Percentiles rank a stretch among this genome's conserved stretches.
These are phyloP conservation scores for Calocera viscosa DNA, from an alignment of 768 basidiomycete genomes.

Conservation along the genomic window DNA sequence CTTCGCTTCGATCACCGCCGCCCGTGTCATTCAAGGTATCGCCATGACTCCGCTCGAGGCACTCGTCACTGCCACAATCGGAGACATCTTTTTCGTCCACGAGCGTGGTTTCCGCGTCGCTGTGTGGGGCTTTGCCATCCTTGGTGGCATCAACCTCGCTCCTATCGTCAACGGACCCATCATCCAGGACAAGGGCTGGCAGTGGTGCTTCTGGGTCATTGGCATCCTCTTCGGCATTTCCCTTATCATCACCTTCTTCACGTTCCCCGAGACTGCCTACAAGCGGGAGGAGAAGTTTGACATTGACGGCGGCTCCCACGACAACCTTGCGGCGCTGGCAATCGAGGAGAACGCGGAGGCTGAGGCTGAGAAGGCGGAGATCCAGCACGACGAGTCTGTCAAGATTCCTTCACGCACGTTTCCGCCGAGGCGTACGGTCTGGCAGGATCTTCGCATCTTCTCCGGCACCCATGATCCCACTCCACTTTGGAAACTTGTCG, in stretches of 20 bases:
- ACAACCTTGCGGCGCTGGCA: not conserved
- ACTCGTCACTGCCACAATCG: constrained; percentile 18
- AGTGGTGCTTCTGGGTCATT: constrained; percentile 40
- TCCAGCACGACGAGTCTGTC: not conserved
- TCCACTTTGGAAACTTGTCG: constrained; percentile 27
- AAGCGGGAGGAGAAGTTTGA: constrained; percentile 7
- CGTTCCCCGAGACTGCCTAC: constrained; percentile 34
- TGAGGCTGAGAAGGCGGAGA: not conserved
- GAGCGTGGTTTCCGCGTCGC: constrained; percentile 34
- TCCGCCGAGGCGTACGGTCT: not conserved
- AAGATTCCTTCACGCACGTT: not conserved
- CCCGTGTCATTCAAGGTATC: constrained; percentile 37
- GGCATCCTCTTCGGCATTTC: constrained; percentile 33
- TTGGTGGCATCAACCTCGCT: constrained; percentile 34
- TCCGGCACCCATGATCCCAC: not conserved
- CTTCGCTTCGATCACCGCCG: constrained; percentile 33
- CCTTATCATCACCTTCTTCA: constrained; percentile 32
- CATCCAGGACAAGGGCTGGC: constrained; percentile 34
- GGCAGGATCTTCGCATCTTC: not conserved
- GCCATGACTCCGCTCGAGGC: constrained; percentile 26
- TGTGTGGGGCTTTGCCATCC: constrained; percentile 37
- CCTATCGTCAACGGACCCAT: constrained; percentile 38
- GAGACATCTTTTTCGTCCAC: constrained; percentile 24
- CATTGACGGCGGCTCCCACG: not conserved
- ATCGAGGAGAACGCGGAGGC: not conserved